Evolutionary conservation across 2,329 filamentous ascomycete species (phyloP).

Genomic region (Penicillium digitatum): DNA sequence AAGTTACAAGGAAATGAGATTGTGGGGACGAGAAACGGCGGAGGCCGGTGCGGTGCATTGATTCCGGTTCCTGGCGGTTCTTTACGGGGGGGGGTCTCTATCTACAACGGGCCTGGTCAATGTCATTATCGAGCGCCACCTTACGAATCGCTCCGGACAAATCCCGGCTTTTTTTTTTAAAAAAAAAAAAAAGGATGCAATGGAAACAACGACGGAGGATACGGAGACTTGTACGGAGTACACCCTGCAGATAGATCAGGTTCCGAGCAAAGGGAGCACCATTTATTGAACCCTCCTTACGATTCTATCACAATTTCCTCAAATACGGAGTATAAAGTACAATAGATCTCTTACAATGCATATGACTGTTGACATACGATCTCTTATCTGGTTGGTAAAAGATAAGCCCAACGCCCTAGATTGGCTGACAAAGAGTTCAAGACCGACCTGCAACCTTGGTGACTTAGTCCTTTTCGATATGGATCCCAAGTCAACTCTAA

Average conservation of each 20-base stretch:
- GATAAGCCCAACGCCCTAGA: constrained; percentile 6
- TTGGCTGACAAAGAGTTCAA: neutral
- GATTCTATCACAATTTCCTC: neutral
- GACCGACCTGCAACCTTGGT: neutral
- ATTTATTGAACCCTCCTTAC: constrained; percentile 7
- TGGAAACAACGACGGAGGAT: too few species aligned
- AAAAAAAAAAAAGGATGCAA: too few species aligned
- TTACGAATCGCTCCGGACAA: neutral
- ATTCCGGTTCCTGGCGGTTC: neutral
- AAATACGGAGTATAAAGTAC: neutral
- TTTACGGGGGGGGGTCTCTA: neutral
- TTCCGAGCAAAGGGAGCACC: neutral
- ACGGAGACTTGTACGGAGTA: too few species aligned
- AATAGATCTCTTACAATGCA: neutral
- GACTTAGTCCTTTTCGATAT: too few species aligned
- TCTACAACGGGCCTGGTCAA: neutral
- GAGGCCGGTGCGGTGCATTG: neutral
- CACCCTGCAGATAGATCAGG: neutral
- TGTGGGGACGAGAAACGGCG: neutral
- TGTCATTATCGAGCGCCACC: neutral
- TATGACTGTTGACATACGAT: neutral
- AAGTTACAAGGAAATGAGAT: neutral
- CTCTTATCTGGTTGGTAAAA: neutral
- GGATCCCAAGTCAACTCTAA: neutral
- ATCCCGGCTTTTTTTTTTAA: too few species aligned